Percentiles rank a stretch among this genome's conserved stretches.
phyloP scores from a whole-genome alignment of 2,329 filamentous ascomycete species.

The Ophiostoma angusticollis region DNA sequence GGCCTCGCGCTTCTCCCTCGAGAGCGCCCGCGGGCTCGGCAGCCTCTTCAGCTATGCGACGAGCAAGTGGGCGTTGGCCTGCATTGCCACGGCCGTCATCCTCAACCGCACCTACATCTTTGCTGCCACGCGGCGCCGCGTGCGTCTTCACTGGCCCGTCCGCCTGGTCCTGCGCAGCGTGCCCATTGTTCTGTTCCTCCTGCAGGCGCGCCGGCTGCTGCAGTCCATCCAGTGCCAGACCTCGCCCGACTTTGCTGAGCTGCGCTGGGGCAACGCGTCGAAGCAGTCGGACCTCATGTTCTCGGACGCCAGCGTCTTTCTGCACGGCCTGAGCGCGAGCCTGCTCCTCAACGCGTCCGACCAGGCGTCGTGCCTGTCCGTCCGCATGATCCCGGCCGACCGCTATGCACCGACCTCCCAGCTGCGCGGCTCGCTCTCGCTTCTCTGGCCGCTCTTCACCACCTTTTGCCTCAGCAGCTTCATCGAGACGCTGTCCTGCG shows the following conservation, averaged over 20 bases:
- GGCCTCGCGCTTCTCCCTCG: conserved; percentile 39
- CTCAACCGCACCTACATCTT: conserved; percentile 91
- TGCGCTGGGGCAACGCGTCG: conserved; percentile 56
- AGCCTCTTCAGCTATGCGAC: conserved; percentile 84
- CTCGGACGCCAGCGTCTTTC: conserved; percentile 51
- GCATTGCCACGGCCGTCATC: conserved; percentile 72
- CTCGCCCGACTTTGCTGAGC: conserved; percentile 53
- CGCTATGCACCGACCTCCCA: conserved; percentile 37
- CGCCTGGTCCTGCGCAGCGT: conserved; percentile 57
- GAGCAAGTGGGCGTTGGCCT: conserved; percentile 83
- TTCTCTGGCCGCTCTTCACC: conserved; percentile 63
- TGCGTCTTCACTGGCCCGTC: conserved; percentile 62
- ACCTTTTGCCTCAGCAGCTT: conserved; percentile 68
- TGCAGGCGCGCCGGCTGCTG: conserved; percentile 58
- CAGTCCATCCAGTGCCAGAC: conserved; percentile 90
- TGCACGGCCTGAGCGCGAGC: conserved; percentile 59
- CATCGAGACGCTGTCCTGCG: conserved; percentile 75
- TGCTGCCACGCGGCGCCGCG: conserved; percentile 69
- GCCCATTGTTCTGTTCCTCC: conserved; percentile 56
- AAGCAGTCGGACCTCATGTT: conserved; percentile 58
- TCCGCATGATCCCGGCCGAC: conserved; percentile 54
- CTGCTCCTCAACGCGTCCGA: conserved; percentile 65
- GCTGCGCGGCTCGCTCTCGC: conserved; percentile 63
- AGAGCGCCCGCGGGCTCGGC: conserved; percentile 57
- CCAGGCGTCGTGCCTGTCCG: conserved; percentile 58